Evolutionary conservation across 306 rosid species (phyloP).

Genomic region (Alnus rubra): DNA sequence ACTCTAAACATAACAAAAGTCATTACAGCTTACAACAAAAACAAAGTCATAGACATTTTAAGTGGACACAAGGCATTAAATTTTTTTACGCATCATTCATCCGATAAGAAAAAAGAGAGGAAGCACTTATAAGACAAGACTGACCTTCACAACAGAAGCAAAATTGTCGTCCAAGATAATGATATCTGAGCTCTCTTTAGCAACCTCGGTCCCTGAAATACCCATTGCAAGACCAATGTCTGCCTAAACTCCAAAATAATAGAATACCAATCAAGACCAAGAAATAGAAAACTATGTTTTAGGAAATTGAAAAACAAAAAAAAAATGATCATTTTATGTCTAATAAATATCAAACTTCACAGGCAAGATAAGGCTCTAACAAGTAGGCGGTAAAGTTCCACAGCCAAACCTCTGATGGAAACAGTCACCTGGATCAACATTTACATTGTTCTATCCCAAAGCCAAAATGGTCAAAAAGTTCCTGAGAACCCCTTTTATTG

Average conservation of each 20-base stretch:
- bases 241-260: conserved; percentile 53
- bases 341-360: neutral
- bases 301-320: neutral
- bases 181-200: conserved; percentile 91
- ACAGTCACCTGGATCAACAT: neutral
- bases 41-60: too few relatives aligned
- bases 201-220: conserved; percentile 86
- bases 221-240: conserved; percentile 96
- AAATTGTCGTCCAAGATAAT: conserved; percentile 93
- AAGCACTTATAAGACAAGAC: conserved; percentile 10
- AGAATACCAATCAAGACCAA: conserved; percentile 14
- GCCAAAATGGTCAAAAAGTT: neutral
- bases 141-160: conserved; percentile 83
- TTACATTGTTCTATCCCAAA: neutral
- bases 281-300: neutral
- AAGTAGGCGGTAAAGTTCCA: neutral
- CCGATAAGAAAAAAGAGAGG: too few relatives aligned
- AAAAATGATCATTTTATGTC: neutral
- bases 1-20: neutral
- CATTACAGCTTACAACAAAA: too few relatives aligned
- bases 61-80: too few relatives aligned
- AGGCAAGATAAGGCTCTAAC: neutral
- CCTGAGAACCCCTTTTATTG: neutral
- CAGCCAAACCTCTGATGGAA: neutral
- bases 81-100: too few relatives aligned